A percentile compares a stretch with the other conserved stretches of the same genome.
Evolutionary conservation across 1,139 yeast species (phyloP).

Genomic region (Pichia sp.): DNA sequence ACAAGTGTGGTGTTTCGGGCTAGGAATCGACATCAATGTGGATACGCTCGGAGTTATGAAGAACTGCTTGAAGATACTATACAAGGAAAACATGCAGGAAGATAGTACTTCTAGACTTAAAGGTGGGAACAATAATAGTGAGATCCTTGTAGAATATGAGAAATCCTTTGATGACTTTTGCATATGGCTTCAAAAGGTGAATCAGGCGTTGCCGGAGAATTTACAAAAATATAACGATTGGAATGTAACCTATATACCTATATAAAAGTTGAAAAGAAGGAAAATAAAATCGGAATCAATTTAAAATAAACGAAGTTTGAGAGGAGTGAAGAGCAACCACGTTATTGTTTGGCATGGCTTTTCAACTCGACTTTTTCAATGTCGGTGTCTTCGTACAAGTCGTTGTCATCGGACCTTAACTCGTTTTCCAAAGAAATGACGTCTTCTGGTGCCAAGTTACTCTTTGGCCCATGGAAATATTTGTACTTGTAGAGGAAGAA

Average conservation of each 20-base stretch:
- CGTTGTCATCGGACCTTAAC: slow-evolving; percentile 1
- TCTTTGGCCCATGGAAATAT: slow-evolving; percentile 47
- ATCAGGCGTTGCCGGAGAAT: slow-evolving; percentile 32
- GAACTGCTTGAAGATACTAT: slow-evolving; percentile 39
- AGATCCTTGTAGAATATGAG: slow-evolving; percentile 17
- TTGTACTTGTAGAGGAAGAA: slow-evolving; percentile 45
- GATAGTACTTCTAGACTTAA: slow-evolving; percentile 8
- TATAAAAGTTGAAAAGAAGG: not conserved
- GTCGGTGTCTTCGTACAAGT: slow-evolving; percentile 14
- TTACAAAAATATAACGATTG: slow-evolving; percentile 26
- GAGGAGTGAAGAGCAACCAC: not conserved
- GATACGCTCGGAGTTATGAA: slow-evolving; percentile 14
- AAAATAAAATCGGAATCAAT: not conserved
- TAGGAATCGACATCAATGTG: slow-evolving; percentile 39
- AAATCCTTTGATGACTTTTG: slow-evolving; percentile 31
- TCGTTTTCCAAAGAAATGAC: slow-evolving; percentile 6
- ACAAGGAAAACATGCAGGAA: slow-evolving; percentile 20
- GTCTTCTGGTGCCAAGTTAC: slow-evolving; percentile 31
- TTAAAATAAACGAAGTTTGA: not conserved
- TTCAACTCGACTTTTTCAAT: slow-evolving; percentile 19
- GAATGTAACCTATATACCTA: slow-evolving; percentile 30
- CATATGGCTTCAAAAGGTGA: slow-evolving; percentile 26
- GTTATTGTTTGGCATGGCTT: not conserved
- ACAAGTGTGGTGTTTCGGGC: slow-evolving; percentile 55
- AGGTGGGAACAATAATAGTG: slow-evolving; percentile 24